Evolutionary conservation across 73 alveolate species (phyloP).

Genomic region (Paramecium caudatum): DNA sequence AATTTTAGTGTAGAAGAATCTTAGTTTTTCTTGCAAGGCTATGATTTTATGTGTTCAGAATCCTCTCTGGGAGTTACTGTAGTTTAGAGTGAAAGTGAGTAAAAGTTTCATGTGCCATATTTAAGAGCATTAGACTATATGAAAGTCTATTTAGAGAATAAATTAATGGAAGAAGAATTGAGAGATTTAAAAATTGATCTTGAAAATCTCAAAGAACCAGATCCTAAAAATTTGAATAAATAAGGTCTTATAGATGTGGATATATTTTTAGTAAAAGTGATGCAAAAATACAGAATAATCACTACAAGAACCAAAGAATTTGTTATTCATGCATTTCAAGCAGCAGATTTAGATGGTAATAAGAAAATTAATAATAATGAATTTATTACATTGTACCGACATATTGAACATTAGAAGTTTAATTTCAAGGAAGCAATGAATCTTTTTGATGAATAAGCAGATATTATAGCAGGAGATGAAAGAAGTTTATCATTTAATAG

Average conservation of each 20-base stretch:
- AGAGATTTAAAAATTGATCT: constrained; percentile 64
- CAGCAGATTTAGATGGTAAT: constrained; percentile 79
- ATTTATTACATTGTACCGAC: constrained; percentile 72
- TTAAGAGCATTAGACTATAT: constrained; percentile 76
- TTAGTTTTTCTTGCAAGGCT: constrained; percentile 64
- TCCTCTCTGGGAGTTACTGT: constrained; percentile 72
- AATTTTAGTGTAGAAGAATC: constrained; percentile 68
- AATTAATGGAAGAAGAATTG: constrained; percentile 67
- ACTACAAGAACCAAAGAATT: constrained; percentile 70
- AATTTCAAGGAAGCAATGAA: constrained; percentile 71
- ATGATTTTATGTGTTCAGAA: constrained; percentile 60
- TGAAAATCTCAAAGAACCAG: constrained; percentile 75
- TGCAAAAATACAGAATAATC: constrained; percentile 68
- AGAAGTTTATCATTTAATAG: constrained; percentile 70
- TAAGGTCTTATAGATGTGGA: constrained; percentile 68
- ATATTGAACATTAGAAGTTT: constrained; percentile 61
- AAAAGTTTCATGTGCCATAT: constrained; percentile 71
- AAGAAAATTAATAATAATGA: constrained; percentile 71
- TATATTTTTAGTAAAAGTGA: constrained; percentile 67
- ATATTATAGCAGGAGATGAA: constrained; percentile 62
- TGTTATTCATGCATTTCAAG: constrained; percentile 75
- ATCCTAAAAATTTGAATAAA: constrained; percentile 68
- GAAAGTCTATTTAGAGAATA: constrained; percentile 72
- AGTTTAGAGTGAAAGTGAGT: constrained; percentile 56
- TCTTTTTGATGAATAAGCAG: constrained; percentile 75